Conservation (phyloP, 345 rosid genomes). For the Aethionema arabicum region DNA sequence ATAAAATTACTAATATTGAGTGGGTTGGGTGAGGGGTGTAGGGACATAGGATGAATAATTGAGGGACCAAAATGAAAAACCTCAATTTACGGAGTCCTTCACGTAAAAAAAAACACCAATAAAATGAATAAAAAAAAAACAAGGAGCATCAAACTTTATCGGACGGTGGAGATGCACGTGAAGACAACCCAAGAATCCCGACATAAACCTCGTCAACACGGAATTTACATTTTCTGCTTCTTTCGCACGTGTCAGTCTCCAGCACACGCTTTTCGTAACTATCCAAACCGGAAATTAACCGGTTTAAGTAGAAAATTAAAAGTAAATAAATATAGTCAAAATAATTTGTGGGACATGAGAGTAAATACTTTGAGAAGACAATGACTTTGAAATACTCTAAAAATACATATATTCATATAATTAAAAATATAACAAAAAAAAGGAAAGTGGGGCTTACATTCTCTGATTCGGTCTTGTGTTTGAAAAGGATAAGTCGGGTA, state of each 20-base stretch:
- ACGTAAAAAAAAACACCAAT: constrained; percentile 3
- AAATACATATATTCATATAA: background rate
- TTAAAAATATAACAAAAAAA: too few species aligned
- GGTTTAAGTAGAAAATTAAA: background rate
- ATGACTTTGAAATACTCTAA: background rate
- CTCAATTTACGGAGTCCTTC: constrained; percentile 32
- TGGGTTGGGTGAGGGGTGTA: constrained; percentile 2
- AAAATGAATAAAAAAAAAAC: constrained; percentile 16
- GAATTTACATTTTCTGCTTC: constrained; percentile 33
- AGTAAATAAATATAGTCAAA: too few species aligned
- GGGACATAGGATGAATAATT: constrained; percentile 20
- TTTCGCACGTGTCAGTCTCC: constrained; percentile 27
- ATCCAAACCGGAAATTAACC: constrained; percentile 13
- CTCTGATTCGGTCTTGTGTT: constrained; percentile 40
- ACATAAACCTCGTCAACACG: constrained; percentile 65
- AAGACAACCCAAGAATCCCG: constrained; percentile 52
- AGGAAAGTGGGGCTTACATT: constrained; percentile 30
- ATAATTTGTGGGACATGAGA: too few species aligned
- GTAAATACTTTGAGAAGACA: constrained; percentile 1
- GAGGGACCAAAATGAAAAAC: constrained; percentile 32
- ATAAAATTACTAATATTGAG: background rate
- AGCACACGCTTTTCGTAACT: background rate
- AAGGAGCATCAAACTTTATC: constrained; percentile 30
- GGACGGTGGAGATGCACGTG: constrained; percentile 55
- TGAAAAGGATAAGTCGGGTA: constrained; percentile 17